These are phyloP conservation scores for Lodderomyces orthopsilosis DNA, from an alignment of 1,139 yeast species.

Conservation along the genomic window DNA sequence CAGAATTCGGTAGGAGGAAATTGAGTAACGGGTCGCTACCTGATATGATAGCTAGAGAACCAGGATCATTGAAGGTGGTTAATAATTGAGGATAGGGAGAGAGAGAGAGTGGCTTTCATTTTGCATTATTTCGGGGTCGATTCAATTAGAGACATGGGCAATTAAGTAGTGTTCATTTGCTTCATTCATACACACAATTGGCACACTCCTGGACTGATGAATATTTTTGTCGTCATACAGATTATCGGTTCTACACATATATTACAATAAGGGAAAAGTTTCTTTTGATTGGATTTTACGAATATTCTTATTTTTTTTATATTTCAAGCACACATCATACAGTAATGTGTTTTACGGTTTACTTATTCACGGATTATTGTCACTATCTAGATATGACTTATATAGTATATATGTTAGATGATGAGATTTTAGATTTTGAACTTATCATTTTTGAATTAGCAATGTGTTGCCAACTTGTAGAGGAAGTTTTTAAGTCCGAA, in stretches of 20 bases:
- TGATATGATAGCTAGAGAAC: constrained; percentile 51
- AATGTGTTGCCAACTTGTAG: too few relatives aligned
- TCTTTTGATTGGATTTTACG: background rate
- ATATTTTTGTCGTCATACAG: too few relatives aligned
- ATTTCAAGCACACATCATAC: background rate
- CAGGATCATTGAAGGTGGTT: constrained; percentile 47
- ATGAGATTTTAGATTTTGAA: background rate
- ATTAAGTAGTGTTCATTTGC: too few relatives aligned
- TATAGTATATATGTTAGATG: background rate
- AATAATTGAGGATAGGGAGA: constrained; percentile 25
- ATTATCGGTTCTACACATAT: too few relatives aligned
- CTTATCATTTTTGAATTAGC: too few relatives aligned
- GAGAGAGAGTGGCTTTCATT: background rate
- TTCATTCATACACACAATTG: too few relatives aligned
- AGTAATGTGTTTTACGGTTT: background rate
- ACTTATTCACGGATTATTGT: background rate
- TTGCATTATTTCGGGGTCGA: background rate
- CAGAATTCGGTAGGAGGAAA: constrained; percentile 47
- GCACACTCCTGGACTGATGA: too few relatives aligned
- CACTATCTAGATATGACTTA: background rate
- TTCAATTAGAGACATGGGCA: too few relatives aligned
- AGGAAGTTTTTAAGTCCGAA: too few relatives aligned
- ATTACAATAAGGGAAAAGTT: too few relatives aligned
- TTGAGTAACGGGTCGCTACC: constrained; percentile 73
- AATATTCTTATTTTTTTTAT: background rate